Percentiles rank a stretch among this genome's conserved stretches.
phyloP scores from a whole-genome alignment of 768 basidiomycete genomes.

The Mycena rebaudengoi region DNA sequence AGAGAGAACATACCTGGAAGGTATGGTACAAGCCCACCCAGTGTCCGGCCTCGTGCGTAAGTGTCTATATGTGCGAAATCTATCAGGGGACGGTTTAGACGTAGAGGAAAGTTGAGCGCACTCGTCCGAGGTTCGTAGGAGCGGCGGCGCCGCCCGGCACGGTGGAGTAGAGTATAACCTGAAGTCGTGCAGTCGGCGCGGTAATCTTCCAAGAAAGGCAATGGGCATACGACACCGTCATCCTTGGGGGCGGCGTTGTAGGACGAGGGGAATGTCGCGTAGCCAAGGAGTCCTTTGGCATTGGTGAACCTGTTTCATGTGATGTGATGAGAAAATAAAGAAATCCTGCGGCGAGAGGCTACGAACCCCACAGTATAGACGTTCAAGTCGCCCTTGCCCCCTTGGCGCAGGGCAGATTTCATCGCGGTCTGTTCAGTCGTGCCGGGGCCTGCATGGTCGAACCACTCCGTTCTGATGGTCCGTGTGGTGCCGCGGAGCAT shows the following conservation, averaged over 20 bases:
- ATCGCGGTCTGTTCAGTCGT: slow-evolving; percentile 51
- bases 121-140: slow-evolving; percentile 53
- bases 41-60: slow-evolving; percentile 68
- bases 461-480: slow-evolving; percentile 57
- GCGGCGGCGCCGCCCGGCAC: slow-evolving; percentile 50
- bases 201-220: neutral
- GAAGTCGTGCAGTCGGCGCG: too few relatives aligned
- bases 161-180: slow-evolving; percentile 47
- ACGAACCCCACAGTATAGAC: slow-evolving; percentile 60
- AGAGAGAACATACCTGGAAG: slow-evolving; percentile 56
- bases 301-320: neutral
- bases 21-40: slow-evolving; percentile 70
- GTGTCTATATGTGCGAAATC: slow-evolving; percentile 44
- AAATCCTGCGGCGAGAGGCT: neutral
- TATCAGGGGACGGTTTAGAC: neutral
- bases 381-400: slow-evolving; percentile 51
- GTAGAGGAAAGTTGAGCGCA: slow-evolving; percentile 17
- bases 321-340: neutral
- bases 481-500: slow-evolving; percentile 50
- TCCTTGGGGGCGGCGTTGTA: slow-evolving; percentile 51
- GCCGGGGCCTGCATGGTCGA: slow-evolving; percentile 49
- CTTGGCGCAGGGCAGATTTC: slow-evolving; percentile 55
- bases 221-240: slow-evolving; percentile 49
- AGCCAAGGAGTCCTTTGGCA: slow-evolving; percentile 55
- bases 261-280: slow-evolving; percentile 59